Evolutionary conservation across 768 basidiomycete species (phyloP).

Genomic region (Hygrophorus pudorinus): DNA sequence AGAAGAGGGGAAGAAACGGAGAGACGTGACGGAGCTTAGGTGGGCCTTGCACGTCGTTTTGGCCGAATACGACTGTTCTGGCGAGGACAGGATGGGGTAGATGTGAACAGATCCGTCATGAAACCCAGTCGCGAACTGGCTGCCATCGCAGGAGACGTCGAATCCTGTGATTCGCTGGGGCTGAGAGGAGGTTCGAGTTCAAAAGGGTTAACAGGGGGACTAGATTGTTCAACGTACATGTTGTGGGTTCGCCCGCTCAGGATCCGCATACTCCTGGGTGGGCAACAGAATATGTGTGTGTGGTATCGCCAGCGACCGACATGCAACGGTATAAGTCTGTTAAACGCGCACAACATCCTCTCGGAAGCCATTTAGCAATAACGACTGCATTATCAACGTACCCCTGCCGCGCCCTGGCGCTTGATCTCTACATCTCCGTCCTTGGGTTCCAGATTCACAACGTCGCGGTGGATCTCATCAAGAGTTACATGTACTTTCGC

Average conservation of each 20-base stretch:
- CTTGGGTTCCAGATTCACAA: constrained; percentile 33
- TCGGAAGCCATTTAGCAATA: background rate
- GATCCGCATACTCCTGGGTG: constrained; percentile 38
- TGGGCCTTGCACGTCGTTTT: constrained; percentile 26
- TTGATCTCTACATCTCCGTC: constrained; percentile 39
- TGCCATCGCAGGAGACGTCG: constrained; percentile 48
- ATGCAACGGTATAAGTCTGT: constrained; percentile 34
- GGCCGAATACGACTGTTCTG: constrained; percentile 12
- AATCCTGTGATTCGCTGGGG: constrained; percentile 55
- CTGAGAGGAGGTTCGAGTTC: constrained; percentile 15
- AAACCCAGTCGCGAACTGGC: constrained; percentile 51
- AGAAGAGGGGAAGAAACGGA: constrained; percentile 62
- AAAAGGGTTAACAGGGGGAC: background rate
- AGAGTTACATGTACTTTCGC: constrained; percentile 47
- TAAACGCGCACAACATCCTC: constrained; percentile 2
- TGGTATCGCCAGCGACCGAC: constrained; percentile 35
- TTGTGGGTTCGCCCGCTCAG: constrained; percentile 31
- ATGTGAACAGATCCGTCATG: constrained; percentile 49
- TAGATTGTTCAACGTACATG: constrained; percentile 20
- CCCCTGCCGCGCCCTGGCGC: constrained; percentile 6
- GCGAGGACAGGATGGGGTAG: constrained; percentile 25
- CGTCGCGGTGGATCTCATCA: constrained; percentile 42
- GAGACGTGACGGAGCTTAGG: constrained; percentile 42
- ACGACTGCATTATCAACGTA: constrained; percentile 1
- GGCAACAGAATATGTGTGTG: constrained; percentile 41